phyloP scores from a whole-genome alignment of 202 grass and related monocot species.

The Sporobolus alterniflorus region DNA sequence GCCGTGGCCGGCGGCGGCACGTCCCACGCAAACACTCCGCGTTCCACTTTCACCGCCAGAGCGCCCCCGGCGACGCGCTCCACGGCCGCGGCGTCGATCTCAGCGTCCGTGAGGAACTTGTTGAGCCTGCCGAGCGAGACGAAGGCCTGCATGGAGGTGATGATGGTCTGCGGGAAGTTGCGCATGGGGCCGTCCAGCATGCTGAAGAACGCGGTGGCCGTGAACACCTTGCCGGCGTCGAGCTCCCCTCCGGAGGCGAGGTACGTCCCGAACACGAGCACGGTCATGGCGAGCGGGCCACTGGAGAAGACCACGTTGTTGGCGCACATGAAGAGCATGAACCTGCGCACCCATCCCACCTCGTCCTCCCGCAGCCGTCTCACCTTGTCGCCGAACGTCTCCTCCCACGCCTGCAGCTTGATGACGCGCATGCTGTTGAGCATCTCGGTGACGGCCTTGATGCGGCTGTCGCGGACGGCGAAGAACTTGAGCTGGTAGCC shows the following conservation, averaged over 20 bases:
- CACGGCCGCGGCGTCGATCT: constrained; percentile 44
- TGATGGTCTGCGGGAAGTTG: constrained; percentile 54
- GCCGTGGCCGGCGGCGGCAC: no score
- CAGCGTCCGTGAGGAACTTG: constrained; percentile 48
- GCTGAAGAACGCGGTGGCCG: constrained; percentile 57
- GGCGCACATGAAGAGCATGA: constrained; percentile 50
- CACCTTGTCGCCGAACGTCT: constrained; percentile 36
- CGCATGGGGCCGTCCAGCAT: constrained; percentile 59
- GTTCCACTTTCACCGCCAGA: constrained; percentile 33
- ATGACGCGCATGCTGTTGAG: constrained; percentile 63
- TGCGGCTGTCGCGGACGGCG: constrained; percentile 44
- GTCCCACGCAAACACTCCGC: constrained; percentile 64
- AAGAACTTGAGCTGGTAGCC: constrained; percentile 54
- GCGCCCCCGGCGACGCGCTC: neutral
- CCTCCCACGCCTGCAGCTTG: constrained; percentile 80
- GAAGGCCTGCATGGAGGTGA: constrained; percentile 43
- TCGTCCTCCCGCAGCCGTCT: constrained; percentile 41
- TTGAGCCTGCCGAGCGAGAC: constrained; percentile 63
- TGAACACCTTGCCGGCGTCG: constrained; percentile 69
- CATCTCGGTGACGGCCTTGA: constrained; percentile 70
- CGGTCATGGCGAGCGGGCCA: constrained; percentile 55
- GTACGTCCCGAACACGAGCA: constrained; percentile 63
- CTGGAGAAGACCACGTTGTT: constrained; percentile 52
- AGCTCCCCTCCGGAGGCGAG: constrained; percentile 42
- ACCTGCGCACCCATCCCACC: constrained; percentile 50